Conservation (phyloP, 257 asterid genomes). For the Solanum peruvianum region DNA sequence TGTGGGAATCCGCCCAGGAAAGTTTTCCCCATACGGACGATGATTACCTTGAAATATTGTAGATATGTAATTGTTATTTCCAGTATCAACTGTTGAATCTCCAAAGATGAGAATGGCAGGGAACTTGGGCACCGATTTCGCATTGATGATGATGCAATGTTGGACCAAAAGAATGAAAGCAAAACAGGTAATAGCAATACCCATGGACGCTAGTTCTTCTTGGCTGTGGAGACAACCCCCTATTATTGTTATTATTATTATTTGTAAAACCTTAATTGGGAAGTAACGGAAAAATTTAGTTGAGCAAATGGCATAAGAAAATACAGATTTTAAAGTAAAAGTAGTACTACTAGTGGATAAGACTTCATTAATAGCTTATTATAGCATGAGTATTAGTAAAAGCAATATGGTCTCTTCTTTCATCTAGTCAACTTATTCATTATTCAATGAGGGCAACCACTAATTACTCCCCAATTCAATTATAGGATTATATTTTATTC, state of each 20-base stretch:
- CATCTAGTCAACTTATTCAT: not conserved
- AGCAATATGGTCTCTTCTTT: not conserved
- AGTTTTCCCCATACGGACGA: conserved; percentile 44
- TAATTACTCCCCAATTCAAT: not conserved
- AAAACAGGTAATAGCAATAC: not conserved
- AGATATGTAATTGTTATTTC: conserved; percentile 61
- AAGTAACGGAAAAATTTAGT: not conserved
- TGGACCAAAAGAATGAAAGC: conserved; percentile 11
- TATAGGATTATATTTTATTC: not conserved
- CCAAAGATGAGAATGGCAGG: conserved; percentile 60
- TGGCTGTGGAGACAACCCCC: not conserved
- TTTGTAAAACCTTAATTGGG: not conserved
- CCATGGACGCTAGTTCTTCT: not conserved
- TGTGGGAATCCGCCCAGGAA: conserved; percentile 35
- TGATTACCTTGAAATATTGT: conserved; percentile 33
- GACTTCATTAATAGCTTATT: not conserved
- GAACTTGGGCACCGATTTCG: conserved; percentile 14
- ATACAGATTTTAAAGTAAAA: not conserved
- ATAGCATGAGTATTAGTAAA: not conserved
- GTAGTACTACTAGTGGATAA: not conserved
- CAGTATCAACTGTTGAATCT: conserved; percentile 58
- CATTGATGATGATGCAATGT: not conserved
- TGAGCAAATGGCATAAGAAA: not conserved
- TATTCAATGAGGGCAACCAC: not conserved
- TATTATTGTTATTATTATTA: not conserved